Conservation (phyloP, 495 filamentous ascomycete genomes). For the Penicillium desertorum region DNA sequence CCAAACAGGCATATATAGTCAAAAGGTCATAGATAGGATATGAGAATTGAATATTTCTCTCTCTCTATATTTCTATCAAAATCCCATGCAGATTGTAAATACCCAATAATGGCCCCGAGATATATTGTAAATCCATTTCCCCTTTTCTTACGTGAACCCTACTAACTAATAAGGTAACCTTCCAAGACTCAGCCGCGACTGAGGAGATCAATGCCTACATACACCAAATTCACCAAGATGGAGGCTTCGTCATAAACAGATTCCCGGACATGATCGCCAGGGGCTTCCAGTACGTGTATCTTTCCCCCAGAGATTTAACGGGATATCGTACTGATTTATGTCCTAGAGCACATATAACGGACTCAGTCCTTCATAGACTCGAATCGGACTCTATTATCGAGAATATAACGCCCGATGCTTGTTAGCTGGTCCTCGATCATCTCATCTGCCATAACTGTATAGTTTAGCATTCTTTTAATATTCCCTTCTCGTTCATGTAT, state of each 20-base stretch:
- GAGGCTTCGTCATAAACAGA: background rate
- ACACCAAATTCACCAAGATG: background rate
- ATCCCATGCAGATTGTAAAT: no score
- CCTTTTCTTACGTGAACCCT: background rate
- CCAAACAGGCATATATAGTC: background rate
- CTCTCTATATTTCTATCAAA: no score
- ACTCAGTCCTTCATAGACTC: background rate
- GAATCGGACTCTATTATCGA: background rate
- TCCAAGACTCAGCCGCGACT: conserved; percentile 8
- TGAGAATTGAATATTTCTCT: no score
- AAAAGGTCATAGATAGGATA: background rate
- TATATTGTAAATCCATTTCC: conserved; percentile 1
- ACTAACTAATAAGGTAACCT: conserved; percentile 6
- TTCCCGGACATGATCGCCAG: conserved; percentile 11
- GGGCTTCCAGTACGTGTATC: conserved; percentile 3
- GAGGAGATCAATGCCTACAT: conserved; percentile 8
- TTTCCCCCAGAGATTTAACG: no score
- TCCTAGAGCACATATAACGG: background rate
- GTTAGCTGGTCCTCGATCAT: background rate
- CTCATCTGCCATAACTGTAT: no score
- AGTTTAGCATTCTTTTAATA: background rate
- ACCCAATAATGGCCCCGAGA: background rate
- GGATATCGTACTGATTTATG: background rate
- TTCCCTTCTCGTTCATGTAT: background rate
- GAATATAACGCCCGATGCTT: background rate